Evolutionary conservation across 1,284 basidiomycete species (phyloP).

Genomic region (Papiliotrema flavescens): DNA sequence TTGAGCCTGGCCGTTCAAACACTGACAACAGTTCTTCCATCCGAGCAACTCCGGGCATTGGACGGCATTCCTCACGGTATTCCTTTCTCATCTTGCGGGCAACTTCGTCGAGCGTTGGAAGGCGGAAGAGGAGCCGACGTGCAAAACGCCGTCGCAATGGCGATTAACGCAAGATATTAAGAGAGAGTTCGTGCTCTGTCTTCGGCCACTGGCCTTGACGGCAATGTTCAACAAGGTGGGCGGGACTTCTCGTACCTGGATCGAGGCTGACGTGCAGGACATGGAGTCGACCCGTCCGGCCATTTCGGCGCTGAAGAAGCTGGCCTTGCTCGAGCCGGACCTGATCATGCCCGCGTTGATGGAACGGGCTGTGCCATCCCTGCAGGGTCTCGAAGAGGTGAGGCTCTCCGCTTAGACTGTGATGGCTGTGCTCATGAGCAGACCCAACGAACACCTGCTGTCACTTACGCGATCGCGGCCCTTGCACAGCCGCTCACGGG

Average conservation of each 20-base stretch:
- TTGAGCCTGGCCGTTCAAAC: neutral
- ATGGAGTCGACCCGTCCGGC: conserved; percentile 52
- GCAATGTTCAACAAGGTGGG: conserved; percentile 89
- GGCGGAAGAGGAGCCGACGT: conserved; percentile 74
- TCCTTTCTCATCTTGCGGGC: conserved; percentile 74
- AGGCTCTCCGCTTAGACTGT: conserved; percentile 17
- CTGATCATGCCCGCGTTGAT: conserved; percentile 89
- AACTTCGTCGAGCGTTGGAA: conserved; percentile 80
- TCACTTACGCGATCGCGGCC: conserved; percentile 80
- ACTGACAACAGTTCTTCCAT: conserved; percentile 36
- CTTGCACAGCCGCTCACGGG: conserved; percentile 75
- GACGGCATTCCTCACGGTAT: conserved; percentile 59
- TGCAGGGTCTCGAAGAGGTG: conserved; percentile 90
- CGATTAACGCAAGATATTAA: conserved; percentile 80
- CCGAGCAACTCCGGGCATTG: conserved; percentile 52
- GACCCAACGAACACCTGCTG: conserved; percentile 87
- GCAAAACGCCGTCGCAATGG: conserved; percentile 69
- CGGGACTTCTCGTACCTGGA: neutral
- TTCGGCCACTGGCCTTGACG: conserved; percentile 84
- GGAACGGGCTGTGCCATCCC: conserved; percentile 83
- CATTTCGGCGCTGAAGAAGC: conserved; percentile 48
- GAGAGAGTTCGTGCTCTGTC: conserved; percentile 72
- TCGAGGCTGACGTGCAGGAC: conserved; percentile 26
- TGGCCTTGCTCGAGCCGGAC: conserved; percentile 77
- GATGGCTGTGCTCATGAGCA: conserved; percentile 29